A percentile compares a stretch with the other conserved stretches of the same genome.
Conservation (phyloP, 1,284 basidiomycete genomes). For the Tausonia pullulans region DNA sequence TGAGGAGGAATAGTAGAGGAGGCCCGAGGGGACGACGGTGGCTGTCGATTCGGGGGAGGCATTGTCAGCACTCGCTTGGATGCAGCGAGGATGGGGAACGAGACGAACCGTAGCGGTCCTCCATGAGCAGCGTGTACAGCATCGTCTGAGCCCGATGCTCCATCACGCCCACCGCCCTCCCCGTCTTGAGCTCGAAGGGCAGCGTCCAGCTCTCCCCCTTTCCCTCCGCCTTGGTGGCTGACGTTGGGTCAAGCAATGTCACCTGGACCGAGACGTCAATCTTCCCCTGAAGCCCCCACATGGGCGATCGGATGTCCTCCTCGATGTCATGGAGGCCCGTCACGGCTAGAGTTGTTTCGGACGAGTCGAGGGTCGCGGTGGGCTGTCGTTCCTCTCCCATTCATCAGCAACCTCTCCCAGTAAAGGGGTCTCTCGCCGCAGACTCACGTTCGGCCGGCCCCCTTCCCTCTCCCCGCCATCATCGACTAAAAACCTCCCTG, state of each 20-base stretch:
- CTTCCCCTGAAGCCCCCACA: slow-evolving; percentile 90
- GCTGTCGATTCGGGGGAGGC: slow-evolving; percentile 11
- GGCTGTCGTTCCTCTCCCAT: background rate
- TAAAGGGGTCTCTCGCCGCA: slow-evolving; percentile 1
- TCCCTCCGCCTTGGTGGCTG: slow-evolving; percentile 10
- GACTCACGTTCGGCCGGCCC: slow-evolving; percentile 22
- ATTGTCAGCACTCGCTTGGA: background rate
- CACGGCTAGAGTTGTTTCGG: slow-evolving; percentile 46
- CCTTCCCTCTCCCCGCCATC: background rate
- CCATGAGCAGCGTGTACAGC: slow-evolving; percentile 85
- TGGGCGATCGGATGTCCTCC: slow-evolving; percentile 95
- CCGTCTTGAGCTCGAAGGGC: slow-evolving; percentile 95
- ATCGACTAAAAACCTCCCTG: slow-evolving; percentile 17
- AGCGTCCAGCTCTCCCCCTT: slow-evolving; percentile 36
- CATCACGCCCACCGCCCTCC: slow-evolving; percentile 60
- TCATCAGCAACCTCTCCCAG: background rate
- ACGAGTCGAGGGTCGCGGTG: background rate
- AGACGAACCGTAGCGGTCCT: slow-evolving; percentile 63
- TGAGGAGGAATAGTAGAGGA: slow-evolving; percentile 88
- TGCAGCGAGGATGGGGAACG: background rate
- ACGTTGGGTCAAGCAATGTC: slow-evolving; percentile 37
- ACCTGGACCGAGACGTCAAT: slow-evolving; percentile 80
- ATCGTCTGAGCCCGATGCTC: slow-evolving; percentile 97
- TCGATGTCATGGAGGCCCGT: slow-evolving; percentile 71
- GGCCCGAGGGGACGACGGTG: slow-evolving; percentile 45